Conservation (phyloP, 768 basidiomycete species). For the Pisolithus sp. region DNA sequence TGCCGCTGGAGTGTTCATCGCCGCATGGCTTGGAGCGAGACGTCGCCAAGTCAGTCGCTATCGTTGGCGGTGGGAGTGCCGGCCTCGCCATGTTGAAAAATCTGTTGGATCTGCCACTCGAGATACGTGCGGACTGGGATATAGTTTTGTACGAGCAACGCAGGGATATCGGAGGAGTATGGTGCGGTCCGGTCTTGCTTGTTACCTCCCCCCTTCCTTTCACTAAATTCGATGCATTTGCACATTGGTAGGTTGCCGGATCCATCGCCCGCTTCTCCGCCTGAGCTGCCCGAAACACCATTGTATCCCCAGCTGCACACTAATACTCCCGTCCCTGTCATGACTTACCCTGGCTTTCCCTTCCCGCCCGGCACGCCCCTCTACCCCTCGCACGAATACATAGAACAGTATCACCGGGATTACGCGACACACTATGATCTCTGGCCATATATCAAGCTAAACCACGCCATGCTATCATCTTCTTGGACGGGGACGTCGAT, state of each 20-base stretch:
- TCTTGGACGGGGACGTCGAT: slow-evolving; percentile 37
- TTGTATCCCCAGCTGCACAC: slow-evolving; percentile 48
- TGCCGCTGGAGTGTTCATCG: background rate
- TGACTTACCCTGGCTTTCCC: slow-evolving; percentile 53
- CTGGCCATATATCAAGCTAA: slow-evolving; percentile 33
- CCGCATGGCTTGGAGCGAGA: background rate
- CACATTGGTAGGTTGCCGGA: slow-evolving; percentile 30
- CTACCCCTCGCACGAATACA: slow-evolving; percentile 40
- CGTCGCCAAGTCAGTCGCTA: slow-evolving; percentile 42
- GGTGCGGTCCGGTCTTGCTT: slow-evolving; percentile 27
- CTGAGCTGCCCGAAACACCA: slow-evolving; percentile 46
- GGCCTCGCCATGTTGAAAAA: slow-evolving; percentile 49
- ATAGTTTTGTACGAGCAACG: slow-evolving; percentile 51
- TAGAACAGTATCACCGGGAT: slow-evolving; percentile 41
- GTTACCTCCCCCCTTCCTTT: too few species aligned
- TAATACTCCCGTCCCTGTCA: slow-evolving; percentile 51
- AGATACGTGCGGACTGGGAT: slow-evolving; percentile 34
- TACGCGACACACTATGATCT: slow-evolving; percentile 39
- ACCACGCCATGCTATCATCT: slow-evolving; percentile 37
- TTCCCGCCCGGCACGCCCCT: slow-evolving; percentile 46
- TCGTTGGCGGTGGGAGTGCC: slow-evolving; percentile 53
- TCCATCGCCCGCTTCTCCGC: slow-evolving; percentile 28
- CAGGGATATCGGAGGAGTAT: slow-evolving; percentile 47
- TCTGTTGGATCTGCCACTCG: slow-evolving; percentile 40
- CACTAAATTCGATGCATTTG: background rate